These are phyloP conservation scores for Dictyostelium firmibasis DNA, from an alignment of 78 protist genomes.

Conservation along the genomic window DNA sequence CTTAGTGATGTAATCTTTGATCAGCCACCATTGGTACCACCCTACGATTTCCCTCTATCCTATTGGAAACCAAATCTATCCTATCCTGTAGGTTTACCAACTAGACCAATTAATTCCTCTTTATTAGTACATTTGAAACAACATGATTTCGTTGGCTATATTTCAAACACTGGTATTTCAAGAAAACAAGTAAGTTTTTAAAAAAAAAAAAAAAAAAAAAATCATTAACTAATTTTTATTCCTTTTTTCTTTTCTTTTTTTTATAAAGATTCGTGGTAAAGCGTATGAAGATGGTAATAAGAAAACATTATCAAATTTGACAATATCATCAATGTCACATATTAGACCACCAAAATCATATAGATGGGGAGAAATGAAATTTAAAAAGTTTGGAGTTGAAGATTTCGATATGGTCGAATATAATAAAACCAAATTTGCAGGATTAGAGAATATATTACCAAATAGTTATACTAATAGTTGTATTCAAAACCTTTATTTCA, in stretches of 20 bases:
- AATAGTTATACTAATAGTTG: constrained; percentile 82
- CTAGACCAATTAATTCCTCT: constrained; percentile 30
- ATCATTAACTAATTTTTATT: neutral
- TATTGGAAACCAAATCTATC: constrained; percentile 75
- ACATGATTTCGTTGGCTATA: constrained; percentile 75
- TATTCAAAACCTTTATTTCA: constrained; percentile 84
- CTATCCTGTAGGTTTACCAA: constrained; percentile 54
- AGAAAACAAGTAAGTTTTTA: constrained; percentile 42
- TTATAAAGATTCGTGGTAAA: constrained; percentile 14
- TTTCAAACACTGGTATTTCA: constrained; percentile 54
- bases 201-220: neutral
- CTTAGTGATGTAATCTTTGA: constrained; percentile 10
- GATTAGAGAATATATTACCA: constrained; percentile 78
- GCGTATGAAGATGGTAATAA: constrained; percentile 57
- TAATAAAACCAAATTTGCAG: constrained; percentile 81
- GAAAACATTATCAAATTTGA: constrained; percentile 34
- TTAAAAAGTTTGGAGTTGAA: constrained; percentile 70
- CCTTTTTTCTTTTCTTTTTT: too few relatives aligned
- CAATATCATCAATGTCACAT: constrained; percentile 28
- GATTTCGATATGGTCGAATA: constrained; percentile 55
- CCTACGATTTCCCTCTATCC: neutral
- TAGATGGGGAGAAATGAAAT: constrained; percentile 65
- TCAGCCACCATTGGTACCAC: neutral
- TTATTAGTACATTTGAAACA: constrained; percentile 43
- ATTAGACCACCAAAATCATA: constrained; percentile 79